Percentiles rank a stretch among this genome's conserved stretches.
Conservation (phyloP, 2,329 filamentous ascomycete species). For the Cryoendolithus antarcticus region DNA sequence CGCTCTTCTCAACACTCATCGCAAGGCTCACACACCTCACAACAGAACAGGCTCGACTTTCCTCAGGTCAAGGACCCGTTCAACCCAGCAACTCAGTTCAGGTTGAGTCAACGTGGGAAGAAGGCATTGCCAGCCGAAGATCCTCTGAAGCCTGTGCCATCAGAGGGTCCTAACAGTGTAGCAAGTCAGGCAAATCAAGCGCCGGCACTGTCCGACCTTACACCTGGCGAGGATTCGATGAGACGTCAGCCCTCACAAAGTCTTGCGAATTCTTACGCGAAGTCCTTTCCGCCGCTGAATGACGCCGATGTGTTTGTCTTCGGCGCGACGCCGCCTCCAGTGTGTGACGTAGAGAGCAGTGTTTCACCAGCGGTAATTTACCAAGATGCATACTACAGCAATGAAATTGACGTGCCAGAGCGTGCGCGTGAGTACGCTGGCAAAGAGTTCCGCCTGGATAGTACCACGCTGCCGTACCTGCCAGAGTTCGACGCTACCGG, state of each 20-base stretch:
- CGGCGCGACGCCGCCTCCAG: constrained; percentile 28
- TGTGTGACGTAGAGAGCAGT: constrained; percentile 39
- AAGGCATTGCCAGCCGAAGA: too few relatives aligned
- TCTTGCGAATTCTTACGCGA: constrained; percentile 10
- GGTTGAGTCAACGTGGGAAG: constrained; percentile 47
- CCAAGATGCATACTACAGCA: constrained; percentile 73
- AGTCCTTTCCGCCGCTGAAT: constrained; percentile 11
- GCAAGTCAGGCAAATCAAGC: too few relatives aligned
- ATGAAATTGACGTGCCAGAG: constrained; percentile 70
- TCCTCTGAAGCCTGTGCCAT: too few relatives aligned
- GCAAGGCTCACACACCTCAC: constrained; percentile 19
- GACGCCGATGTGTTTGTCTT: constrained; percentile 22
- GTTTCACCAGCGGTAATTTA: constrained; percentile 62
- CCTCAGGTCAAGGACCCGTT: constrained; percentile 66
- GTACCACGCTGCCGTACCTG: constrained; percentile 65
- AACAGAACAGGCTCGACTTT: constrained; percentile 47
- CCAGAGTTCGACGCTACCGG: constrained; percentile 48
- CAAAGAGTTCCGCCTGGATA: constrained; percentile 66
- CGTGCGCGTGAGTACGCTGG: constrained; percentile 74
- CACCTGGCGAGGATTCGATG: constrained; percentile 15
- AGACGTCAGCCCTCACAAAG: constrained; percentile 6
- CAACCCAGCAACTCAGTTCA: constrained; percentile 49
- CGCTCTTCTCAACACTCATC: constrained; percentile 17
- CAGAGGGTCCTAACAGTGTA: too few relatives aligned
- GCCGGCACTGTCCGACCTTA: too few relatives aligned